These are phyloP conservation scores for Fagopyrum esculentum DNA, from an alignment of 148 eudicot species.

Conservation along the genomic window DNA sequence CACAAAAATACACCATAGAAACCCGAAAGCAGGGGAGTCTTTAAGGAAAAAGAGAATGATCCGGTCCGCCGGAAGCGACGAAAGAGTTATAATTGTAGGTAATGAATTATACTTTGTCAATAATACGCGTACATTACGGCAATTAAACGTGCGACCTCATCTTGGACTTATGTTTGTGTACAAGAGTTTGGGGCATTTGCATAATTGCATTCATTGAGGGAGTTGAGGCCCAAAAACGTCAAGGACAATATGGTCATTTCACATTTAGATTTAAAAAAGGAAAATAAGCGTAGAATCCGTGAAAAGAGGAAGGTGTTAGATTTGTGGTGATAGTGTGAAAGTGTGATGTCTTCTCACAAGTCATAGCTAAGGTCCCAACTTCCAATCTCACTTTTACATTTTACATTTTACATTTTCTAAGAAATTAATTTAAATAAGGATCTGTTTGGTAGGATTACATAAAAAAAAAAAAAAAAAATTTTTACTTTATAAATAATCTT, in stretches of 20 bases:
- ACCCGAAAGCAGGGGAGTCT: too few species aligned
- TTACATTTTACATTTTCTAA: neutral
- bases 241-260: neutral
- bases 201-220: neutral
- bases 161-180: neutral
- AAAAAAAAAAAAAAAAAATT: too few species aligned
- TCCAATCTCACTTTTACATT: neutral
- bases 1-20: too few species aligned
- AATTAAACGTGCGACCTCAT: neutral
- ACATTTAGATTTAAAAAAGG: neutral
- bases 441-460: too few species aligned
- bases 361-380: slow-evolving; percentile 1
- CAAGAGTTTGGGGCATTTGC: neutral
- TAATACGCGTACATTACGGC: neutral
- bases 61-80: neutral
- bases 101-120: too few species aligned
- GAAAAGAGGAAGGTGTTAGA: neutral
- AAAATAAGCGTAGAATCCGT: neutral
- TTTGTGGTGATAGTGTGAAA: neutral
- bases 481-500: neutral
- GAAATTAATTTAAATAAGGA: neutral
- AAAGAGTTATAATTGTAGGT: too few species aligned
- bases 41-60: too few species aligned
- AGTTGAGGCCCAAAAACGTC: neutral
- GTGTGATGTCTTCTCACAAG: neutral